Conservation (phyloP, 2,329 filamentous ascomycete genomes). For the Neofusicoccum laricinum region DNA sequence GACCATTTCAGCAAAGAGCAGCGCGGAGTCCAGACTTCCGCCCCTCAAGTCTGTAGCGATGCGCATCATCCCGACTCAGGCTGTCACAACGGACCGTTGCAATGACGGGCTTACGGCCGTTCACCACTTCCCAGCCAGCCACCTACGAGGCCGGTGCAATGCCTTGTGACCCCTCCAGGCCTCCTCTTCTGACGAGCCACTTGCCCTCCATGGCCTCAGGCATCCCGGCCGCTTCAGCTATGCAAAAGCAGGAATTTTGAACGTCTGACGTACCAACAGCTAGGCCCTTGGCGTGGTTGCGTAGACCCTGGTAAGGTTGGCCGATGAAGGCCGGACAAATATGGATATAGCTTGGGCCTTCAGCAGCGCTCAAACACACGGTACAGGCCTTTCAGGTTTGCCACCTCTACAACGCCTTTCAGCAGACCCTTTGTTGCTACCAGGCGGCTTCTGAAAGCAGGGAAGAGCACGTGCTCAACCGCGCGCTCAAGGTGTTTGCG, state of each 20-base stretch:
- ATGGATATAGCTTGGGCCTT: constrained; percentile 22
- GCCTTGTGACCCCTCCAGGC: neutral
- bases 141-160: neutral
- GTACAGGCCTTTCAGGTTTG: constrained; percentile 89
- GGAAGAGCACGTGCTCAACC: constrained; percentile 85
- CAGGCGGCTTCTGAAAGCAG: constrained; percentile 77
- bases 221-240: neutral
- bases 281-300: neutral
- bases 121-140: neutral
- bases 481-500: constrained; percentile 69
- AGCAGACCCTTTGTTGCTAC: constrained; percentile 78
- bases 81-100: neutral
- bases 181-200: neutral
- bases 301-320: neutral
- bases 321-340: neutral
- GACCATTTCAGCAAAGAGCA: neutral
- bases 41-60: neutral
- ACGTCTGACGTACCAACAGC: neutral
- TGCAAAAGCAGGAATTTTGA: neutral
- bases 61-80: neutral
- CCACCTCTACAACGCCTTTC: constrained; percentile 78
- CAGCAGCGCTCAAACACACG: constrained; percentile 92
- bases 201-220: neutral
- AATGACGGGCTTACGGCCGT: constrained; percentile 13
- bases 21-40: neutral